Base-by-base conservation (phyloP, 176 grass and related monocot species). In the Cenchrus americanus region DNA sequence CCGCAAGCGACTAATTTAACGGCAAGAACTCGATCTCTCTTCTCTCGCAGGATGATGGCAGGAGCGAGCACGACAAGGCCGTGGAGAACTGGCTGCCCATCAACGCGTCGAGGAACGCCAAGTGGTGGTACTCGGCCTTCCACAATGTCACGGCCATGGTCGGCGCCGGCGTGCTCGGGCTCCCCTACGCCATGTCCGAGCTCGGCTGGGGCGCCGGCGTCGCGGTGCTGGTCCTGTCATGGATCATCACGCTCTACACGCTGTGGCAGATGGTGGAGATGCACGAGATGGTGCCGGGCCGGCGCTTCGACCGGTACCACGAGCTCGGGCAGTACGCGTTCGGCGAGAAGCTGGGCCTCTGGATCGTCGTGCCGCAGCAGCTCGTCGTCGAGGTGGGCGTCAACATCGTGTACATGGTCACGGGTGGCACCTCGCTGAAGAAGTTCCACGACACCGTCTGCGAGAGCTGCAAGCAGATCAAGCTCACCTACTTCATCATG, bases 81-180 rank as follows among this genome's bases (percentile, higher is more conserved):
- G 10, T 23, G 7, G 57, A 59, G 1, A 9, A 59, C 2, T 59
- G 57, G 57, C 21, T 59, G 0, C 57, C 57, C 1, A 59, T 59
- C 21, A 59, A 59, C 57, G 57, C 57, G 8, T 10, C 10, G 21
- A 11, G 61, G 22, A 80, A 78, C 5, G 14, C 2, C 27, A 30
- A 94, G 66, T 97, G 94, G 94, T 97, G 94, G 94, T 97, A 97
- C 71, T 90, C 94, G 0, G 85, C 91, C 37, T 97, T 94, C 90
- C 94, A 97, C 92, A 97, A 97, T 80, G 94, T 97, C 76, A 97
- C 94, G 1, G 94, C 94, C 89, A 94, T 97, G 94, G 94, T 97
- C 4, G 94, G 94, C 32, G 92, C 94, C 44, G 94, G 94, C 15
- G 94, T 97, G 40, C 94, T 97, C 37, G 75, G 92, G 42, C 91